These are phyloP conservation scores for Obelidium mucronatum DNA, from an alignment of 192 early-diverging fungal species.

Conservation along the genomic window DNA sequence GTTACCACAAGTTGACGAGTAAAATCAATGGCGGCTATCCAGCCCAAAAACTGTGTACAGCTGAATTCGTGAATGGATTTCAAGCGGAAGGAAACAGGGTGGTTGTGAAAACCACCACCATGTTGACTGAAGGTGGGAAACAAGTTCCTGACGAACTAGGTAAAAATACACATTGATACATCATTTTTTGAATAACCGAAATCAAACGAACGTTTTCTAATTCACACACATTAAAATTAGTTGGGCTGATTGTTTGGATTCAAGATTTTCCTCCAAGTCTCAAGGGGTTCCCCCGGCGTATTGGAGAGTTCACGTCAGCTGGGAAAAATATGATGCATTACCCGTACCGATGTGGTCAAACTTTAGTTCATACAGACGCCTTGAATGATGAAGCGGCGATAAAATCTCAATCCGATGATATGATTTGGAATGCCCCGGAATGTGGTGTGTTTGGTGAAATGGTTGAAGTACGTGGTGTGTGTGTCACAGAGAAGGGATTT, in stretches of 20 bases:
- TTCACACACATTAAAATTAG: not conserved
- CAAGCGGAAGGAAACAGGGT: not conserved
- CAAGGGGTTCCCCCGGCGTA: slow-evolving; percentile 4
- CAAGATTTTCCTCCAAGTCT: slow-evolving; percentile 19
- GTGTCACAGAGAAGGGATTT: slow-evolving; percentile 2
- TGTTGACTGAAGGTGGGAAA: too few relatives aligned
- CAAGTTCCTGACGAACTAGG: not conserved
- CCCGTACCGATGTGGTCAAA: slow-evolving; percentile 37
- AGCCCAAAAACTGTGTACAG: slow-evolving; percentile 37
- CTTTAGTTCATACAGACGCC: slow-evolving; percentile 29
- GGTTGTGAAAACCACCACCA: not conserved
- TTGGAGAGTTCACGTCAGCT: slow-evolving; percentile 26
- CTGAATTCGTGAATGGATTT: not conserved
- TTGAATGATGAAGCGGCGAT: slow-evolving; percentile 26
- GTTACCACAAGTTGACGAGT: slow-evolving; percentile 16
- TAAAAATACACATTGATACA: not conserved
- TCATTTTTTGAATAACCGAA: not conserved
- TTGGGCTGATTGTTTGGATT: slow-evolving; percentile 47
- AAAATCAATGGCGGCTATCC: slow-evolving; percentile 3
- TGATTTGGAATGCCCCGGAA: slow-evolving; percentile 15
- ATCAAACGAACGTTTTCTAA: not conserved
- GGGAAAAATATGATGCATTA: slow-evolving; percentile 39
- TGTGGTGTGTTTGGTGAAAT: not conserved
- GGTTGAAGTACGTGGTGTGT: slow-evolving; percentile 16
- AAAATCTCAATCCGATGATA: slow-evolving; percentile 5